Percentiles rank a stretch among this genome's conserved stretches.
Evolutionary conservation across 192 early-diverging fungal genomes (phyloP).

Genomic region (Lunasporangiospora selenospora): DNA sequence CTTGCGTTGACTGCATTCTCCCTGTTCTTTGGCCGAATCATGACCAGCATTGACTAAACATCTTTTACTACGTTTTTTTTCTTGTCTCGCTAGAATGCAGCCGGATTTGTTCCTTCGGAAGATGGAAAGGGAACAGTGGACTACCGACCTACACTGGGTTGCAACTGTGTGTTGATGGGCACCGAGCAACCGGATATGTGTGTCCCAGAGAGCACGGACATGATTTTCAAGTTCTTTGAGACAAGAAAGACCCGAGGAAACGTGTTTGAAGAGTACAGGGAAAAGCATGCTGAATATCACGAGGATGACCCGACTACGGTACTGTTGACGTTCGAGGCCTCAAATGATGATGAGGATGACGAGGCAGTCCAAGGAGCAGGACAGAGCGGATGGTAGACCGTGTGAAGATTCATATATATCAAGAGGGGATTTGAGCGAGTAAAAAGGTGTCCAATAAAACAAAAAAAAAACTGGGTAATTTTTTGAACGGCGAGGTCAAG

Average conservation of each 20-base stretch:
- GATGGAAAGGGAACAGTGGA: constrained; percentile 16
- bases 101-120: constrained; percentile 14
- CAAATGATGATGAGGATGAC: neutral
- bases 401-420: too few species aligned
- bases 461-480: too few species aligned
- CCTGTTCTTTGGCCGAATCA: neutral
- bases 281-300: neutral
- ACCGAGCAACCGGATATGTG: constrained; percentile 15
- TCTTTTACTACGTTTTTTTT: neutral
- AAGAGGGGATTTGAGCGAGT: too few species aligned
- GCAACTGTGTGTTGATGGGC: constrained; percentile 21
- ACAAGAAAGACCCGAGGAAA: constrained; percentile 19
- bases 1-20: neutral
- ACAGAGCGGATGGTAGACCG: too few species aligned
- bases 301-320: constrained; percentile 34
- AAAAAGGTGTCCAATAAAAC: too few species aligned
- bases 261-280: constrained; percentile 18
- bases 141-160: constrained; percentile 4
- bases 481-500: too few species aligned
- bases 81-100: constrained; percentile 16
- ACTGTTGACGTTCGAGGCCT: constrained; percentile 11
- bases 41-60: neutral
- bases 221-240: constrained; percentile 18
- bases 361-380: neutral
- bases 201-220: constrained; percentile 7